phyloP scores from a whole-genome alignment of 495 filamentous ascomycete species.

The Penicillium bialowiezense region DNA sequence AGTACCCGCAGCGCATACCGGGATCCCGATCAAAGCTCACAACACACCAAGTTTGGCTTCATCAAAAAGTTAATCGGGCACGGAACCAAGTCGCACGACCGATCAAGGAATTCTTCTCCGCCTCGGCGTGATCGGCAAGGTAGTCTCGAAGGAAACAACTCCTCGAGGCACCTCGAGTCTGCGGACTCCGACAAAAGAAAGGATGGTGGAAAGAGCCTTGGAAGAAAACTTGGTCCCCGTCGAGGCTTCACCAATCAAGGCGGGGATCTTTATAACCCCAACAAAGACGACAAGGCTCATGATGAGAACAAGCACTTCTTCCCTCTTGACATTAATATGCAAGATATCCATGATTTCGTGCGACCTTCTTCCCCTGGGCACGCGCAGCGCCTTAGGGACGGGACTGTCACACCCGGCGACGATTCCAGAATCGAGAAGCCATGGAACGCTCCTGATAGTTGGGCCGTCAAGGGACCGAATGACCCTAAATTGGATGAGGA shows the following conservation, averaged over 20 bases:
- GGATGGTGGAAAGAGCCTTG: constrained; percentile 35
- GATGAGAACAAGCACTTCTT: constrained; percentile 49
- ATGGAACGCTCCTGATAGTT: constrained; percentile 92
- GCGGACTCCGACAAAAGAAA: constrained; percentile 46
- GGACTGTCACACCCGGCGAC: constrained; percentile 46
- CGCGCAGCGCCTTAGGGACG: constrained; percentile 24
- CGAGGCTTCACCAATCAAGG: constrained; percentile 58
- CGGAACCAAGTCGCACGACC: constrained; percentile 23
- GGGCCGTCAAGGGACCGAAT: constrained; percentile 75
- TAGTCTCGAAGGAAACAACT: constrained; percentile 37
- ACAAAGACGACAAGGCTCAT: constrained; percentile 27
- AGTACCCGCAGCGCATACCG: constrained; percentile 57
- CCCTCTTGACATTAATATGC: constrained; percentile 78
- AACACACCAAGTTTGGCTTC: constrained; percentile 3
- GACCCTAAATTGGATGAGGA: constrained; percentile 63
- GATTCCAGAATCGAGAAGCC: constrained; percentile 14
- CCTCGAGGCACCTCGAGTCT: constrained; percentile 22
- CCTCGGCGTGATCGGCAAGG: constrained; percentile 43
- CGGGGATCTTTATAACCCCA: constrained; percentile 14
- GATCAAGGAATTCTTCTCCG: constrained; percentile 45
- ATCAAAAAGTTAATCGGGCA: constrained; percentile 10
- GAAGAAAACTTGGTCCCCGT: constrained; percentile 37
- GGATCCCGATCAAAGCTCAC: constrained; percentile 58
- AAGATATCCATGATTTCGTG: constrained; percentile 84
- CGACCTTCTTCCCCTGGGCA: constrained; percentile 26